Evolutionary conservation across 2,329 filamentous ascomycete genomes (phyloP).

Genomic region (Epicoccum nigrum): DNA sequence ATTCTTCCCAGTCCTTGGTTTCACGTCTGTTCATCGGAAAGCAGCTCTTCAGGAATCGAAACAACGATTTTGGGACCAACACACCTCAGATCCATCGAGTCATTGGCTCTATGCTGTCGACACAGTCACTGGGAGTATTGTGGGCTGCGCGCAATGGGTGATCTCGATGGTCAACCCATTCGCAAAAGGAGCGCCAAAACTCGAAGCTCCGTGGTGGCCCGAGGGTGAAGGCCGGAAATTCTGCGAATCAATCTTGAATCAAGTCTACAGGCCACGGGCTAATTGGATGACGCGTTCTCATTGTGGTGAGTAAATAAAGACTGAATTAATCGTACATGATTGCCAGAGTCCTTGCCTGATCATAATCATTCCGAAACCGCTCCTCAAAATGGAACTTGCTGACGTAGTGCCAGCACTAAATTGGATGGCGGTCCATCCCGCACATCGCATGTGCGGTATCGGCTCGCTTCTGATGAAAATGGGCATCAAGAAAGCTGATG

Average conservation of each 20-base stretch:
- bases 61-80: conserved; percentile 39
- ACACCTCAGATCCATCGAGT: conserved; percentile 33
- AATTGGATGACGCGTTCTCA: conserved; percentile 44
- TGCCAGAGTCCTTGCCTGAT: neutral
- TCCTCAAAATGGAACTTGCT: conserved; percentile 16
- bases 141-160: conserved; percentile 45
- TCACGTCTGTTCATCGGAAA: conserved; percentile 31
- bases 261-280: conserved; percentile 38
- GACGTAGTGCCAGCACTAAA: conserved; percentile 37
- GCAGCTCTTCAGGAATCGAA: conserved; percentile 38
- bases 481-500: conserved; percentile 43
- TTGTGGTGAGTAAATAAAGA: conserved; percentile 38
- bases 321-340: neutral
- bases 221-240: conserved; percentile 42
- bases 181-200: conserved; percentile 28
- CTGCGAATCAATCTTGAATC: conserved; percentile 42
- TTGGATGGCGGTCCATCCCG: conserved; percentile 46
- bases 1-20: conserved; percentile 43
- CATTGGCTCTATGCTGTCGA: conserved; percentile 44
- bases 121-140: conserved; percentile 23
- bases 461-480: conserved; percentile 45
- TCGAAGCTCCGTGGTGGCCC: conserved; percentile 45
- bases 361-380: conserved; percentile 13
- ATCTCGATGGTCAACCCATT: conserved; percentile 38
- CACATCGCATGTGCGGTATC: conserved; percentile 45